Evolutionary conservation across 202 grass and related monocot genomes (phyloP), one percentile per base, ranked within the genome.

Genomic region (Miscanthus sacchariflorus): DNA sequence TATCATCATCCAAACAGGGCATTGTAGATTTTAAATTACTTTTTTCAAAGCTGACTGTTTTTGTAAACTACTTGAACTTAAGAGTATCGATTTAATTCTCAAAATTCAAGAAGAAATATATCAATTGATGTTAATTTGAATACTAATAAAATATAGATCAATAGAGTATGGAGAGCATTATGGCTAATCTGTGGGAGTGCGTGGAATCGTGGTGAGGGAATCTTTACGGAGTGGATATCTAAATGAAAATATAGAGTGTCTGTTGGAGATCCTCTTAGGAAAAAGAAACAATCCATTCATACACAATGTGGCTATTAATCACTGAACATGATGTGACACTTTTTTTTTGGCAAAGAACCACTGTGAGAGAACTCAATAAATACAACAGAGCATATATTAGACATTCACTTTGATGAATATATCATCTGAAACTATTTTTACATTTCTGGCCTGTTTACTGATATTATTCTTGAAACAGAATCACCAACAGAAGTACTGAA

Each of bases 251-350:
- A 2, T 38, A 38, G 36, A 38, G 36, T 8, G 39, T 40, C 39
- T 39, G 5, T 39, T 40, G 39, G 39, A 40, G 39, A 40, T 40
- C 39, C 39, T 40, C 6, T 40, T 40, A 40, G 39, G 84, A 84
- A 68, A 85, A 83, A 2, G 83, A 81, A 90, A 89, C 82, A 44
- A 92, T 83, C 80, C 5, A 88, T 85, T 64, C 66, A 80, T 78
- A 70, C 49, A 70, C 5, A 70, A 17, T 6, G 6, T 24, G 42
- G 14, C 6, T 7, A 12, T 35, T 30, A 48, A 4, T 43, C 8
- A 38, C 19, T 68, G 2, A 23, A 35, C 12, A 17, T 50, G 12
- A 87, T 86, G 24, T 11, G 46, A 77, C 76, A 36, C 33, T 42
- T 79, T 11, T 79, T 63, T 83, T 70, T 72, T 54, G 19, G 42